These are phyloP conservation scores for Turnera subulata DNA, from an alignment of 345 rosid species.

Conservation along the genomic window DNA sequence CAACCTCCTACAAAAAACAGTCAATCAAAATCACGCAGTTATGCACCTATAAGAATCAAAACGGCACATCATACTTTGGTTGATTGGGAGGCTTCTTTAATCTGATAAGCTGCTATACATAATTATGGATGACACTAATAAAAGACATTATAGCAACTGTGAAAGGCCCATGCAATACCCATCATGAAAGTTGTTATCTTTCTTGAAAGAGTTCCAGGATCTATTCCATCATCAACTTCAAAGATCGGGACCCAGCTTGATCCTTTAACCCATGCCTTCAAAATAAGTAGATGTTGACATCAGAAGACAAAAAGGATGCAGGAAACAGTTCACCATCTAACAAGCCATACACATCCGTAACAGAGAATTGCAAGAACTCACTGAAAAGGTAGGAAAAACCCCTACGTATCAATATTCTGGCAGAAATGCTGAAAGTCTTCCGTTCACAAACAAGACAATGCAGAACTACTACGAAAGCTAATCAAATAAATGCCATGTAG, in stretches of 20 bases:
- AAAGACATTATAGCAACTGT: not conserved
- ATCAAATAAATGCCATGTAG: not conserved
- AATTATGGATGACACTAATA: not conserved
- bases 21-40: not conserved
- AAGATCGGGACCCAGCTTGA: conserved; percentile 85
- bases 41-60: not conserved
- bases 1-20: conserved; percentile 67
- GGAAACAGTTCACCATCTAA: not conserved
- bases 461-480: not conserved
- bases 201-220: conserved; percentile 59
- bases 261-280: conserved; percentile 87
- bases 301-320: not conserved
- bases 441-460: not conserved
- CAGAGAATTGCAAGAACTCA: not conserved
- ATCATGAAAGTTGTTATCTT: conserved; percentile 67
- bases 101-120: not conserved
- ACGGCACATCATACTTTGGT: not conserved
- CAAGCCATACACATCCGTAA: not conserved
- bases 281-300: not conserved
- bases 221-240: conserved; percentile 52
- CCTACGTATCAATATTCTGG: not conserved
- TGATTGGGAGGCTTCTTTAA: not conserved
- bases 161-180: conserved; percentile 44
- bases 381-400: not conserved
- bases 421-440: not conserved